These are phyloP conservation scores for Penicillium robsamsonii DNA, from an alignment of 495 filamentous ascomycete genomes.

Conservation along the genomic window DNA sequence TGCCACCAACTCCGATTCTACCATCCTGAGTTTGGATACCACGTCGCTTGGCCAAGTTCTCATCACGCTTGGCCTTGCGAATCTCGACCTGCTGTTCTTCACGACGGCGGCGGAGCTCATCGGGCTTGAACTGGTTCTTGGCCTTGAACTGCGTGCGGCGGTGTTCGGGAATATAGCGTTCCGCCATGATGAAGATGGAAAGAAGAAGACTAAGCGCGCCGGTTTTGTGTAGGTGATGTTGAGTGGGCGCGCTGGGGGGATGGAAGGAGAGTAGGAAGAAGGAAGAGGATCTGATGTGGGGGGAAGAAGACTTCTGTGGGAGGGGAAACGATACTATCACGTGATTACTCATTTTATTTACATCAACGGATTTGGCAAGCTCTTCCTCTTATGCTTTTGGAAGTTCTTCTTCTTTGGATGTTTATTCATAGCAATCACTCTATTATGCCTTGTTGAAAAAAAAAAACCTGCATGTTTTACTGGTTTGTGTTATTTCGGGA, in stretches of 20 bases:
- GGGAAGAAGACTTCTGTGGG: constrained; percentile 29
- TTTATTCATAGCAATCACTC: neutral
- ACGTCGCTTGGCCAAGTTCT: constrained; percentile 96
- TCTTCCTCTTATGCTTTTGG: neutral
- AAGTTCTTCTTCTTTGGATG: neutral
- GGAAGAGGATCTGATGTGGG: constrained; percentile 23
- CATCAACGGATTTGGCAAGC: neutral
- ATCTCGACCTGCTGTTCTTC: constrained; percentile 99
- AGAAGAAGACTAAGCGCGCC: constrained; percentile 37
- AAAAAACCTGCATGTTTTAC: neutral
- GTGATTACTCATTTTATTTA: constrained; percentile 20
- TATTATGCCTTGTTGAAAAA: constrained; percentile 11
- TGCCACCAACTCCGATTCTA: constrained; percentile 70
- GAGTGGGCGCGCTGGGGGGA: constrained; percentile 37
- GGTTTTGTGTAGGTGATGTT: constrained; percentile 22
- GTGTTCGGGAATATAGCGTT: constrained; percentile 99
- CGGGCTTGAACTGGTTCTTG: constrained; percentile 95
- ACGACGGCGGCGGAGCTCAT: constrained; percentile 96
- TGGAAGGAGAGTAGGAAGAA: constrained; percentile 19
- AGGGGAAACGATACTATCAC: constrained; percentile 24
- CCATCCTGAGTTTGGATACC: constrained; percentile 80
- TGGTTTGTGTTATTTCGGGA: constrained; percentile 7
- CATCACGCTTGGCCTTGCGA: constrained; percentile 94
- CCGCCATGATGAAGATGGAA: constrained; percentile 72
- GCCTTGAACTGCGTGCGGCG: constrained; percentile 99